A percentile compares a stretch with the other conserved stretches of the same genome.
These are phyloP conservation scores for Triticum monococcum DNA, from an alignment of 176 grass and related monocot genomes.

Conservation along the genomic window DNA sequence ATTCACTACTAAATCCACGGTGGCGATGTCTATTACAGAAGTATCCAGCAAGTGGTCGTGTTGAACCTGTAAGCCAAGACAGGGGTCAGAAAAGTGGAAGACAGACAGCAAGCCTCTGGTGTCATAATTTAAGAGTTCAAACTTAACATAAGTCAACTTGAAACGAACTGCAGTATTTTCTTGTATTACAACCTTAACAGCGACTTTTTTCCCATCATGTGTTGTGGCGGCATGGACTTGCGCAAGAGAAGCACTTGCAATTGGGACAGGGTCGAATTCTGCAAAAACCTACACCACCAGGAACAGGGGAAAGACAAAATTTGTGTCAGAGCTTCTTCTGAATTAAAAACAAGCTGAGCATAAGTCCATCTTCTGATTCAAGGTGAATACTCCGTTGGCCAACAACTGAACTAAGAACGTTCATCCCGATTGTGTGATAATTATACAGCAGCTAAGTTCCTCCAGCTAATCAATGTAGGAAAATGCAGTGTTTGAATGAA, in stretches of 20 bases:
- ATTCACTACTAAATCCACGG: conserved; percentile 85
- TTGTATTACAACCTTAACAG: conserved; percentile 68
- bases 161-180: not conserved
- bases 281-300: conserved; percentile 60
- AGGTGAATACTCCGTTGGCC: not conserved
- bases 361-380: not conserved
- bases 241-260: conserved; percentile 94
- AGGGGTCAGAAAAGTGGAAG: not conserved
- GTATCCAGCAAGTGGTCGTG: conserved; percentile 80
- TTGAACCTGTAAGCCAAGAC: conserved; percentile 67
- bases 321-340: conserved; percentile 10
- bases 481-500: conserved; percentile 19
- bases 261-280: conserved; percentile 88
- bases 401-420: not conserved
- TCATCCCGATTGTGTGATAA: not conserved
- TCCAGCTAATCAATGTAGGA: not conserved
- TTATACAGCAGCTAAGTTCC: not conserved
- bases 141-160: conserved; percentile 2
- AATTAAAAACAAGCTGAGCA: not conserved
- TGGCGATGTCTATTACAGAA: conserved; percentile 80
- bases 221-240: conserved; percentile 97
- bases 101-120: not conserved
- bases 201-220: conserved; percentile 83
- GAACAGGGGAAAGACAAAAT: not conserved
- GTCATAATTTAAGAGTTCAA: not conserved